phyloP scores from a whole-genome alignment of 306 rosid genomes.

The Senna tora region DNA sequence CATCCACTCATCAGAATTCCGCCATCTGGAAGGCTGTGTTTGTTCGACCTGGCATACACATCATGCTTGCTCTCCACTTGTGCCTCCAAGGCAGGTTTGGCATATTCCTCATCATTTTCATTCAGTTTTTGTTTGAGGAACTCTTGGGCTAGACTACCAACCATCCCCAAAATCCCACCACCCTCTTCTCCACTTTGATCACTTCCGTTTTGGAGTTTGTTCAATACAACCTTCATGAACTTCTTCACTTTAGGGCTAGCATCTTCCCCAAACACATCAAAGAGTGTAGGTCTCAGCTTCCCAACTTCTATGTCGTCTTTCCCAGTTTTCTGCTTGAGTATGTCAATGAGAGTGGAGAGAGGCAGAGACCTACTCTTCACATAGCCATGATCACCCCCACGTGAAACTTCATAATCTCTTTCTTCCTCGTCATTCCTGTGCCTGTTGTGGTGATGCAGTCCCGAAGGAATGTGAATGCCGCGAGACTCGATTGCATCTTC shows the following conservation, averaged over 20 bases:
- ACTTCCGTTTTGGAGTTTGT: constrained; percentile 56
- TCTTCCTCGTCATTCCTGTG: constrained; percentile 45
- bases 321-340: constrained; percentile 92
- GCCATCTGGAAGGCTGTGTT: constrained; percentile 54
- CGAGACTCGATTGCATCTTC: constrained; percentile 69
- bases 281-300: constrained; percentile 82
- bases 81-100: constrained; percentile 73
- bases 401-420: constrained; percentile 52
- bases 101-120: constrained; percentile 73
- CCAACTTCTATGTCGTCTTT: constrained; percentile 89
- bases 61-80: constrained; percentile 67
- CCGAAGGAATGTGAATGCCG: constrained; percentile 71
- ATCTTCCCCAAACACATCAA: constrained; percentile 93
- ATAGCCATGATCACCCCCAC: constrained; percentile 48
- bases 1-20: constrained; percentile 93
- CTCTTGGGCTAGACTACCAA: constrained; percentile 85
- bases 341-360: constrained; percentile 77
- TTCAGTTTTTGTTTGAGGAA: constrained; percentile 78
- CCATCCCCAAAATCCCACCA: constrained; percentile 71
- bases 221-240: constrained; percentile 80
- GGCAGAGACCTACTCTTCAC: constrained; percentile 74
- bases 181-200: constrained; percentile 43
- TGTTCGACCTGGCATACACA: constrained; percentile 75
- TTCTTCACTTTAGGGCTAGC: constrained; percentile 97
- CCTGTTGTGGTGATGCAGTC: constrained; percentile 32